Evolutionary conservation across 768 basidiomycete genomes (phyloP), one percentile per base, ranked within the genome.

Genomic region (Tricholoma flavovirens): DNA sequence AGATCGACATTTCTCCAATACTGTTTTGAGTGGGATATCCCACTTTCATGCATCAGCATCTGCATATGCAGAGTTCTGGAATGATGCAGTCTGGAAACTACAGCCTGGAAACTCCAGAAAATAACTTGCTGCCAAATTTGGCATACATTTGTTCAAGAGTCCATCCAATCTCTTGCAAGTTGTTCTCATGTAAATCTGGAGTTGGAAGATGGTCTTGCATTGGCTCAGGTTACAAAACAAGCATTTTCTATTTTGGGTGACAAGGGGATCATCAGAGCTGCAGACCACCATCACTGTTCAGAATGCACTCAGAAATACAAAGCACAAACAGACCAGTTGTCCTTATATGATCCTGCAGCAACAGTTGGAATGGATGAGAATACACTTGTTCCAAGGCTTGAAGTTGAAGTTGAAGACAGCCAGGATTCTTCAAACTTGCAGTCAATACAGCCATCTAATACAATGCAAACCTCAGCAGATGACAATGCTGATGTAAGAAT

Each of bases 61-160:
- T 30, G 61, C 61, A 42, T 57, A 49, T 42, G 50, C 56, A 2
- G 56, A 60, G 24, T 62, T 60, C 49, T 62, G 59, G 62, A 62
- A 60, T 54, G 11, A 58, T 38, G 53, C 40, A 19, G 58, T 53
- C 55, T 33, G 36, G 14, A 29, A 30, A 46, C 12, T 21, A n/a
- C 22, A 53, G 6, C n/a, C 17, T 3, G 22, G 5, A 19, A 40
- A 51, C 10, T 35, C 15, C 4, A 15, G 19, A 11, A 52, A 12
- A 10, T 59, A 19, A 12, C 61, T 10, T 14, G 59, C 15, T 21
- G 24, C 4, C 59, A 62, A 36, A 46, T 57, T 6, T 60, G 61
- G 61, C 43, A 60, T 19, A 52, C 61, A 14, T 62, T 62, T 60
- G 56, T 62, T 3, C 52, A 60, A 40, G 61, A 62, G 48, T 54